These are phyloP conservation scores for Cladosporium halotolerans DNA, from an alignment of 2,329 filamentous ascomycete genomes.

Conservation along the genomic window DNA sequence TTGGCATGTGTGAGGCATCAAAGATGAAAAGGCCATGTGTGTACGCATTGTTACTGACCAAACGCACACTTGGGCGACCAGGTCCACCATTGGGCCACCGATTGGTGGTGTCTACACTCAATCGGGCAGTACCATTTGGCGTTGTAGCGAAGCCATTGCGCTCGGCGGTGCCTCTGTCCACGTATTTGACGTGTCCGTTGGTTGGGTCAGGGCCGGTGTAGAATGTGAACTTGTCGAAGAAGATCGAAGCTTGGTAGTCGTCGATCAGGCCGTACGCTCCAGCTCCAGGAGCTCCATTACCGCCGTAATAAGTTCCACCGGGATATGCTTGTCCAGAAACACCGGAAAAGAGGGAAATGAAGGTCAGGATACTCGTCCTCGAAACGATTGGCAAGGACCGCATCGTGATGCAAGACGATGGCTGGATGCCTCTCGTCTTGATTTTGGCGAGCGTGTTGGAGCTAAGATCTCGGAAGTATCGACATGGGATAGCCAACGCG, in stretches of 20 bases:
- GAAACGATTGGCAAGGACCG: constrained; percentile 21
- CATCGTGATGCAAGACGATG: constrained; percentile 16
- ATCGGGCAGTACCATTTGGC: constrained; percentile 16
- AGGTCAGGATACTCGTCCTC: constrained; percentile 16
- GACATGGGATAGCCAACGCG: not conserved
- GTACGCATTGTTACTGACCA: constrained; percentile 33
- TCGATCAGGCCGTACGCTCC: constrained; percentile 27
- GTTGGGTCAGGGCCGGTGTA: constrained; percentile 29
- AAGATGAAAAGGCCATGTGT: constrained; percentile 35
- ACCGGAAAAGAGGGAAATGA: constrained; percentile 17
- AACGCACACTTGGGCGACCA: constrained; percentile 30
- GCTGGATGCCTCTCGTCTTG: not conserved
- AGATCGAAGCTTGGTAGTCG: constrained; percentile 24
- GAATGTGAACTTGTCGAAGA: constrained; percentile 33
- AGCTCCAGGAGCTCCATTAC: constrained; percentile 25
- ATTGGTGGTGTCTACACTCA: constrained; percentile 31
- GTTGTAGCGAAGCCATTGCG: constrained; percentile 27
- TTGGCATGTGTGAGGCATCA: constrained; percentile 34
- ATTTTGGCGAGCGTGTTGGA: not conserved
- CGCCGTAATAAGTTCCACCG: constrained; percentile 22
- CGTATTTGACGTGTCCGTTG: constrained; percentile 34
- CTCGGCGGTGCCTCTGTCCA: constrained; percentile 33
- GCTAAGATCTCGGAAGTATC: not conserved
- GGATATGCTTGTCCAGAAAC: constrained; percentile 22
- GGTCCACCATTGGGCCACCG: constrained; percentile 37